Base-by-base conservation (phyloP, 108 stramenopile species). In the Tribonema minus region DNA sequence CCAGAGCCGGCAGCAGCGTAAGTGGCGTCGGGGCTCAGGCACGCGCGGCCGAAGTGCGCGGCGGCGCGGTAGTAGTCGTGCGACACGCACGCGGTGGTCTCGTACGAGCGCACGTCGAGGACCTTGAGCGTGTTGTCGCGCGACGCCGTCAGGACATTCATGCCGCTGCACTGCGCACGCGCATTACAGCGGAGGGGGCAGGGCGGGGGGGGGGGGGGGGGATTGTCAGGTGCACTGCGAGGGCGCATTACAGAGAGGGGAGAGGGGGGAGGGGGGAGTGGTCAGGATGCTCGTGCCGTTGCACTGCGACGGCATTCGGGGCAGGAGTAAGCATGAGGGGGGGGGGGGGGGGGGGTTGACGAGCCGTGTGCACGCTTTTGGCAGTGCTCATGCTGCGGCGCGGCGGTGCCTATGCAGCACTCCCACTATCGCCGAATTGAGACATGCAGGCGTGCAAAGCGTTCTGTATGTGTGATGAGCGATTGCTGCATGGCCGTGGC, bases 1-100 rank as follows among this genome's bases (percentile, higher is more conserved):
- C 62, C 41, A 2, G 81, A 82, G 15, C 73, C 65, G 0, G 81
- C 81, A 59, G 81, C 81, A 29, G 72, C 81, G 65, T 67, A 68
- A 1, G 67, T 29, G 0, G 32, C 72, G 23, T 63, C 63, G 15
- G 81, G 81, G 30, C 62, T 64, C n/a, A 82, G 65, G 65, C 81
- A 82, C 36, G 72, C 71, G 30, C 81, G 72, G 29, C 71, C 72
- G 37, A 66, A 69, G 33, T 38, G 63, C 23, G 66, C 27, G 30
- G 72, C 40, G 3, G 71, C 72, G 29, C 81, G 65, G 59, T 74
- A 82, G 35, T 74, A 65, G 63, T 64, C 72, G 66, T 82, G 81
- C 64, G 64, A 34, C 30, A 82, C 64, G 26, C 65, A 29, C 20
- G 72, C 41, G n/a, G 72, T 38, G 3, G 72, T 58, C 65, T 74